Evolutionary conservation across 495 filamentous ascomycete genomes (phyloP).

Genomic region (Xanthoparmelia taractica): DNA sequence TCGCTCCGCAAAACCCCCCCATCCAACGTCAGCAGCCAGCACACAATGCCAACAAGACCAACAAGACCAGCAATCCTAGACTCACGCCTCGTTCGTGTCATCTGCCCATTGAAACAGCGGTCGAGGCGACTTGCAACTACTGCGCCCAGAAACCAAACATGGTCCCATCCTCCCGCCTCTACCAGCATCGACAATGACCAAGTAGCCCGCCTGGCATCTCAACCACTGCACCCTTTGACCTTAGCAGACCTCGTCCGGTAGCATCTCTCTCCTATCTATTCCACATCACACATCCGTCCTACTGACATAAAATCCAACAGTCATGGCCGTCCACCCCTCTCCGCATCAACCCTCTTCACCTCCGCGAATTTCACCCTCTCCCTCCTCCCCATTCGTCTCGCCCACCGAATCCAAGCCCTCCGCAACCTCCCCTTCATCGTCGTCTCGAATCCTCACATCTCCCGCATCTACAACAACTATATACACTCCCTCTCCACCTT

Average conservation of each 20-base stretch:
- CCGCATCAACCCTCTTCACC: slow-evolving; percentile 65
- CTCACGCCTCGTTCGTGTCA: slow-evolving; percentile 5
- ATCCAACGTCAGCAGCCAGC: not conserved
- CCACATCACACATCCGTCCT: not conserved
- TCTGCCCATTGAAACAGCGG: slow-evolving; percentile 13
- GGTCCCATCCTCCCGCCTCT: slow-evolving; percentile 22
- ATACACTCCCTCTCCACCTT: slow-evolving; percentile 83
- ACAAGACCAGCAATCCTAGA: slow-evolving; percentile 14
- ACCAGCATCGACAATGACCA: slow-evolving; percentile 55
- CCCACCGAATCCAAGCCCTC: slow-evolving; percentile 83
- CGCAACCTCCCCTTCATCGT: slow-evolving; percentile 95
- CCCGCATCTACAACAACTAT: slow-evolving; percentile 90
- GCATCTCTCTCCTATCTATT: not conserved
- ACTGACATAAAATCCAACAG: slow-evolving; percentile 35
- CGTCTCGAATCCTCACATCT: slow-evolving; percentile 88
- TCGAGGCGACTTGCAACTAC: slow-evolving; percentile 10
- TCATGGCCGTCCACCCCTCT: slow-evolving; percentile 84
- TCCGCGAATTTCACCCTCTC: slow-evolving; percentile 94
- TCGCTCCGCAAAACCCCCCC: not conserved
- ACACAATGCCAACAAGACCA: slow-evolving; percentile 4
- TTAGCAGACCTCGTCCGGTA: slow-evolving; percentile 85
- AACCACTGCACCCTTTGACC: slow-evolving; percentile 71
- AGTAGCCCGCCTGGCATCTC: slow-evolving; percentile 67
- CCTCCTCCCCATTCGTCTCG: slow-evolving; percentile 85
- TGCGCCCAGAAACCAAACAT: slow-evolving; percentile 7